Conservation (phyloP, 23 red algal genomes). For the Cyanidium caldarium region DNA sequence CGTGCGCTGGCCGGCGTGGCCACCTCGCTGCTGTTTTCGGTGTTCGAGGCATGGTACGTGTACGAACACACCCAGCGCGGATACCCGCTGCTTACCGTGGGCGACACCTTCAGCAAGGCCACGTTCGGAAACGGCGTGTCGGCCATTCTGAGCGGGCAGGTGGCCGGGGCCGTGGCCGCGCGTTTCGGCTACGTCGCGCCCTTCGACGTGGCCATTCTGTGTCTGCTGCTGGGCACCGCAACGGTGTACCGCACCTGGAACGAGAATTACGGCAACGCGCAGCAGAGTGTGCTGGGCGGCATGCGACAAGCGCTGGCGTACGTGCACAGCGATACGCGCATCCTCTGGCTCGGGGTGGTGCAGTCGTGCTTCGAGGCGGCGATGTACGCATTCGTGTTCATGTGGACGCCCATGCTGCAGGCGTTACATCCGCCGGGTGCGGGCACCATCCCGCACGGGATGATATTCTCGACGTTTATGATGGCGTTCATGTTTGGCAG, state of each 20-base stretch:
- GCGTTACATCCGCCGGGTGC: background rate
- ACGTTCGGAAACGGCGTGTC: slow-evolving; percentile 78
- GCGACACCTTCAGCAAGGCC: slow-evolving; percentile 79
- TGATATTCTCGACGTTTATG: slow-evolving; percentile 97
- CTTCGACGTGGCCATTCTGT: slow-evolving; percentile 61
- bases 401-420: slow-evolving; percentile 90
- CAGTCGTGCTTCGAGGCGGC: slow-evolving; percentile 82
- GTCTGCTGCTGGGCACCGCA: slow-evolving; percentile 28
- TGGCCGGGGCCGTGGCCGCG: slow-evolving; percentile 42
- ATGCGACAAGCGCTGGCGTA: slow-evolving; percentile 27
- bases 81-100: slow-evolving; percentile 21
- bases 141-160: slow-evolving; percentile 75
- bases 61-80: slow-evolving; percentile 62
- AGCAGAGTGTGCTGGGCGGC: slow-evolving; percentile 22
- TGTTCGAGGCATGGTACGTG: slow-evolving; percentile 90
- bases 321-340: slow-evolving; percentile 38
- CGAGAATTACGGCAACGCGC: slow-evolving; percentile 50
- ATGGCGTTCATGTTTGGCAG: slow-evolving; percentile 90
- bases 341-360: slow-evolving; percentile 54
- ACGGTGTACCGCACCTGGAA: slow-evolving; percentile 50
- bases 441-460: slow-evolving; percentile 65
- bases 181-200: slow-evolving; percentile 70
- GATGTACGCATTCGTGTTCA: slow-evolving; percentile 92
- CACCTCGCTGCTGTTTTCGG: slow-evolving; percentile 81
- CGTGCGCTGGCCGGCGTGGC: slow-evolving; percentile 65